phyloP scores from a whole-genome alignment of 495 filamentous ascomycete genomes.

The Oleoguttula mirabilis region DNA sequence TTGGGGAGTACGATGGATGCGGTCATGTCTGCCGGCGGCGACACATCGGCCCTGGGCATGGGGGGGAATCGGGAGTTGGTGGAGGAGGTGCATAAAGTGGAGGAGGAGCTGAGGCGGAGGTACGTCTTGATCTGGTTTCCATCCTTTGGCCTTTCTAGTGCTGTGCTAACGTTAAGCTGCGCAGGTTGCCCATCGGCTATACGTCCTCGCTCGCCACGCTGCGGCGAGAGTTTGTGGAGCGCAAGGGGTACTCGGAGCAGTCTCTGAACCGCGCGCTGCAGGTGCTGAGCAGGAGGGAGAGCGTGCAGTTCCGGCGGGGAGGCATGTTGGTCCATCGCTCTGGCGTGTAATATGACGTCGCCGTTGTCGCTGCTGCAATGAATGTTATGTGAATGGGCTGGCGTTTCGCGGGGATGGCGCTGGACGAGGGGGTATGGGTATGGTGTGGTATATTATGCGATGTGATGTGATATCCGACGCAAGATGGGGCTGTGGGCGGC shows the following conservation, averaged over 20 bases:
- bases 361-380: too few relatives aligned
- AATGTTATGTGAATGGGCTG: too few relatives aligned
- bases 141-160: too few relatives aligned
- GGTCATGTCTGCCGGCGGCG: conserved; percentile 61
- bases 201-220: conserved; percentile 79
- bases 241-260: conserved; percentile 74
- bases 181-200: conserved; percentile 81
- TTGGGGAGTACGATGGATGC: conserved; percentile 96
- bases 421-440: too few relatives aligned
- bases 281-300: conserved; percentile 77
- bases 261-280: conserved; percentile 73
- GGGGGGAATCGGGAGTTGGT: conserved; percentile 73
- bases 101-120: conserved; percentile 73
- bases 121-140: too few relatives aligned
- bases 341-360: conserved; percentile 34
- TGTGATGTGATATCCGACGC: too few relatives aligned
- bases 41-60: conserved; percentile 34
- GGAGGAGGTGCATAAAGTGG: conserved; percentile 76
- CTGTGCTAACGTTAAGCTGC: too few relatives aligned
- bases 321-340: conserved; percentile 80
- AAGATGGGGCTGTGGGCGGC: too few relatives aligned
- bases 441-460: too few relatives aligned
- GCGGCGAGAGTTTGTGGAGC: conserved; percentile 79
- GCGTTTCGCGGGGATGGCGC: neutral
- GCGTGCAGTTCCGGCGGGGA: conserved; percentile 79